Percentiles rank a stretch among this genome's conserved stretches.
These are phyloP conservation scores for Sporothrix phasma DNA, from an alignment of 2,329 filamentous ascomycete species.

Conservation along the genomic window DNA sequence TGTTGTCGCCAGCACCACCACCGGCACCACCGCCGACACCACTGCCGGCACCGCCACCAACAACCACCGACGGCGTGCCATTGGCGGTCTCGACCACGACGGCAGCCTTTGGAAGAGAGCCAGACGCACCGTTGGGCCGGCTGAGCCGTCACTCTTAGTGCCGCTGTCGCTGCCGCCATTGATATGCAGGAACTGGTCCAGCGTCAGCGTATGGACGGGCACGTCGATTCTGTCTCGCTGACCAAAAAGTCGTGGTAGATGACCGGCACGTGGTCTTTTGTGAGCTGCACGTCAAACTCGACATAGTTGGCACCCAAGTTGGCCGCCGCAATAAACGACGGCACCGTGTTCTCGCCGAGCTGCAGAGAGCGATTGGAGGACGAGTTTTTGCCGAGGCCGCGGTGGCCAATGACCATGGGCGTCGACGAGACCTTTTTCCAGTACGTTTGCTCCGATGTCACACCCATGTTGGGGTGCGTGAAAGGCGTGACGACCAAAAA, in stretches of 20 bases:
- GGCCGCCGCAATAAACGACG: slow-evolving; percentile 90
- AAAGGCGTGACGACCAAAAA: slow-evolving; percentile 94
- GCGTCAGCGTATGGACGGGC: slow-evolving; percentile 84
- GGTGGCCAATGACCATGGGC: slow-evolving; percentile 60
- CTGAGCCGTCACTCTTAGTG: slow-evolving; percentile 18
- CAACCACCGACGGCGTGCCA: slow-evolving; percentile 2
- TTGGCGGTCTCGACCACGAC: background rate
- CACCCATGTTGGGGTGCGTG: slow-evolving; percentile 83
- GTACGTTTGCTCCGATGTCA: slow-evolving; percentile 85
- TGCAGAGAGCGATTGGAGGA: slow-evolving; percentile 77
- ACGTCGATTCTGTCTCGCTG: slow-evolving; percentile 97
- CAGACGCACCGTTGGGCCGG: background rate
- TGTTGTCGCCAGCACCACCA: background rate
- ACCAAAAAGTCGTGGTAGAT: slow-evolving; percentile 98
- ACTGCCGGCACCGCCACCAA: background rate
- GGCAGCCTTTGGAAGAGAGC: background rate
- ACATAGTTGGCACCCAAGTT: slow-evolving; percentile 76
- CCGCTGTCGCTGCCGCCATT: slow-evolving; percentile 40
- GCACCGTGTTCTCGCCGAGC: slow-evolving; percentile 89
- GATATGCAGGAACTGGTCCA: slow-evolving; percentile 92
- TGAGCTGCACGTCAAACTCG: slow-evolving; percentile 84
- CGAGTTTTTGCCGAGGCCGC: slow-evolving; percentile 82
- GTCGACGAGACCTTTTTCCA: slow-evolving; percentile 89
- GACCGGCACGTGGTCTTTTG: slow-evolving; percentile 96
- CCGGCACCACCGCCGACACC: no score